Evolutionary conservation across 2,329 filamentous ascomycete genomes (phyloP), one percentile per base, ranked within the genome.

Genomic region (Trichophyton simii): DNA sequence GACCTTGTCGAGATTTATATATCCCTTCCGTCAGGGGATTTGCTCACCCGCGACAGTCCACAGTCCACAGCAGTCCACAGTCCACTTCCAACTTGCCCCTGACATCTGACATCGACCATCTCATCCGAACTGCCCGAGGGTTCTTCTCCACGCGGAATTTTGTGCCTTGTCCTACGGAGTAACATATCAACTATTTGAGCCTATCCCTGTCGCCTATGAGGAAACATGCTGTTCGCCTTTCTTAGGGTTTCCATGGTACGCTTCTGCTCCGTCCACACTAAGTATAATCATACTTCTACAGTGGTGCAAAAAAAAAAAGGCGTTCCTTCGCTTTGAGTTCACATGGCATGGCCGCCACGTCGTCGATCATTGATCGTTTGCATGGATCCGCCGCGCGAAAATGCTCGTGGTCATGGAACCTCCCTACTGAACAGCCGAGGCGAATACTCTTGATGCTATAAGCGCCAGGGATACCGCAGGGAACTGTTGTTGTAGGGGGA

Each of bases 361-460:
- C 25, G 50, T 55, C 50, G 50, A 55, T 55, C 50, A 55, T 55
- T 8, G 50, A 55, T 55, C 50, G 31, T 28, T 55, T 5, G 50
- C 25, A 55, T 55, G 50, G 50, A 20, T 34, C 25, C 48, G 11
- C 31, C 50, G 50, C 25, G 22, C 6, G 15, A 55, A 36, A 36
- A 36, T 18, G 50, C 50, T 55, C 28, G 15, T 55, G 46, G 34
- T 22, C 50, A 11, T 20, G 25, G 22, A 28, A 4, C 48, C 22
- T 20, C n/a, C 3, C 22, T 20, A 8, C 3, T 18, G 6, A 55
- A 25, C 11, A 54, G 25, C 50, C 50, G 50, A 55, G 50, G 50
- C n/a, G 15, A n/a, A 20, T 31, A 44, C n/a, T 15, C 13, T 44
- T 15, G 13, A 20, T n/a, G 9, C 25, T 11, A 50, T 11, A 50